Evolutionary conservation across 192 early-diverging fungal genomes (phyloP), one percentile per base, ranked within the genome.

Genomic region (Ambispora gerdemannii): DNA sequence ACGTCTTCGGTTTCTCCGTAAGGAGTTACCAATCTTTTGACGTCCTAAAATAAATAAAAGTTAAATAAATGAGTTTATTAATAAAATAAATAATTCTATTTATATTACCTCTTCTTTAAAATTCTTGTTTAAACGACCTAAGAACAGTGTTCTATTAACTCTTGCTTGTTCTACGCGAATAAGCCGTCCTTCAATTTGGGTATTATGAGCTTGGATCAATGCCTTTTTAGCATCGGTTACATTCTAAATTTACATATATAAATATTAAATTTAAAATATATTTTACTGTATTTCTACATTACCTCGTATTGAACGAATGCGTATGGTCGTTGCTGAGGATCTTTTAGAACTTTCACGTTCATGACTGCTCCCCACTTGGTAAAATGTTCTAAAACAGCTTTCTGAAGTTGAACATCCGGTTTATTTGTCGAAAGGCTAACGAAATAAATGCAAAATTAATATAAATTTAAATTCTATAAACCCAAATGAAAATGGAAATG

Each of bases 241-340:
- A 11, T 66, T 74, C 87, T 90, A 67, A 17, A 35, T 0, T 15
- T 49, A 13, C 34, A 56, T 25, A 33, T 20, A 56, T 19, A 27
- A 43, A 67, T 11, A 51, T 55, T 4, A 24, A 35, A 19, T 27
- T 47, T 24, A 34, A 4, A 25, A 47, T 17, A 51, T n/a, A n/a
- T 31, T 38, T 59, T 33, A 33, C n/a, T n/a, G n/a, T n/a, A n/a
- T n/a, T 58, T 17, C 11, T 7, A 51, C 61, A 27, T 20, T 70
- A 87, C 87, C 74, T 86, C 82, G 74, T 84, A 92, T 72, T 92
- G 91, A 1, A 92, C 91, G 73, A 92, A 92, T 3, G 89, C 86
- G 67, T 90, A 92, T 1, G 91, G 91, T 8, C 91, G 71, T 17
- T 77, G 56, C 72, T 86, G 74, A 84, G 84, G 88, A 63, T 92